These are phyloP conservation scores for Blumeria graminis DNA, from an alignment of 2,329 filamentous ascomycete genomes.

Conservation along the genomic window DNA sequence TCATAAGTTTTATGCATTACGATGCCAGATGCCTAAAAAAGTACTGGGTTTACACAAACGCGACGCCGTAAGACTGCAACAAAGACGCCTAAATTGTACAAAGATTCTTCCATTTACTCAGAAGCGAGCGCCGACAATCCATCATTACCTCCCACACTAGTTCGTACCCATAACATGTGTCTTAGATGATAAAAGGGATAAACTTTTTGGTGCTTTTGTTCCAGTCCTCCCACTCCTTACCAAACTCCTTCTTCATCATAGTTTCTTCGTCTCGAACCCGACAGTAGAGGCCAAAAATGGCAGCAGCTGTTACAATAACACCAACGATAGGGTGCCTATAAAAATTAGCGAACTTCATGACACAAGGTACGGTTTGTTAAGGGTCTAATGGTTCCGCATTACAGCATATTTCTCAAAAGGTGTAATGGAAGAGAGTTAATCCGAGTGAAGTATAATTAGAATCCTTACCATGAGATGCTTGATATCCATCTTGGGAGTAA, in stretches of 20 bases:
- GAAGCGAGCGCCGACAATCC: neutral
- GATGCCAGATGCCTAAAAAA: too few relatives aligned
- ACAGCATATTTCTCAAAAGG: too few relatives aligned
- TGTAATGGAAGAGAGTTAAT: neutral
- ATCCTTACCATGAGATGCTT: neutral
- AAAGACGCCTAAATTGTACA: too few relatives aligned
- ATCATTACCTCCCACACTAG: neutral
- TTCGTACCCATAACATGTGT: neutral
- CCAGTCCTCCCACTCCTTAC: constrained; percentile 24
- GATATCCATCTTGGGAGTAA: constrained; percentile 14
- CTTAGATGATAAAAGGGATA: constrained; percentile 20
- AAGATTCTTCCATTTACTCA: too few relatives aligned
- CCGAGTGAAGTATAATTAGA: neutral
- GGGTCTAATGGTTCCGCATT: too few relatives aligned
- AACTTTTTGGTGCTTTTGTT: constrained; percentile 23
- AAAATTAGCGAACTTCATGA: neutral
- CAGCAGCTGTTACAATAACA: neutral
- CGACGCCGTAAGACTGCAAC: too few relatives aligned
- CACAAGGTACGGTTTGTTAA: too few relatives aligned
- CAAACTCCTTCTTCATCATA: constrained; percentile 24
- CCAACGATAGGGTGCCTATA: constrained; percentile 5
- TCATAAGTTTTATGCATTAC: too few relatives aligned
- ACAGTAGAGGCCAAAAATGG: constrained; percentile 3
- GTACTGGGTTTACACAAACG: too few relatives aligned
- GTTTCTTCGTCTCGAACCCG: constrained; percentile 24